Conservation (phyloP, 768 basidiomycete genomes). For the Tephrocybe rancida region DNA sequence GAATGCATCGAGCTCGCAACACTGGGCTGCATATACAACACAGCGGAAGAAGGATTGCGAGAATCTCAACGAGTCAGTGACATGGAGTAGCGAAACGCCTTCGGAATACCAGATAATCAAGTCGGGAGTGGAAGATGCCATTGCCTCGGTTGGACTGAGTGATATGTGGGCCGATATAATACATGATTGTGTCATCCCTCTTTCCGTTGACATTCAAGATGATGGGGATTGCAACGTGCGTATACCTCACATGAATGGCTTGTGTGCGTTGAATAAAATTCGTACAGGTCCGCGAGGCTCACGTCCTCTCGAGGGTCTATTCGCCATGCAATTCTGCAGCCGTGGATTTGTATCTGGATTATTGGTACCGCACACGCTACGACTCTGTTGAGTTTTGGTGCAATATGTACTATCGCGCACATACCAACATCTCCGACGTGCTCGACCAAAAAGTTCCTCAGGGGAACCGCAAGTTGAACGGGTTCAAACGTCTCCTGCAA, state of each 20-base stretch:
- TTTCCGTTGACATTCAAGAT: neutral
- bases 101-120: conserved; percentile 1
- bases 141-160: neutral
- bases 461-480: no score
- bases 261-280: neutral
- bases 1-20: no score
- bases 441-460: no score
- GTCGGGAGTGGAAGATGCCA: neutral
- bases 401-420: no score
- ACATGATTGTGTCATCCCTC: neutral
- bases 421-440: no score
- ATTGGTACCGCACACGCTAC: no score
- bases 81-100: conserved; percentile 2
- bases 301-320: neutral
- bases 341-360: neutral
- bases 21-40: no score
- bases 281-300: neutral
- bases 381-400: no score
- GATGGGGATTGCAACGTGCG: neutral
- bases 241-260: neutral
- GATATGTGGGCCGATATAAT: neutral
- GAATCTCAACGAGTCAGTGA: no score
- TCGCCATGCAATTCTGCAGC: neutral
- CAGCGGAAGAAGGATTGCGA: no score
- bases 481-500: no score